Conservation (phyloP, 1,139 yeast genomes). For the Entelexis sorbosivorans region DNA sequence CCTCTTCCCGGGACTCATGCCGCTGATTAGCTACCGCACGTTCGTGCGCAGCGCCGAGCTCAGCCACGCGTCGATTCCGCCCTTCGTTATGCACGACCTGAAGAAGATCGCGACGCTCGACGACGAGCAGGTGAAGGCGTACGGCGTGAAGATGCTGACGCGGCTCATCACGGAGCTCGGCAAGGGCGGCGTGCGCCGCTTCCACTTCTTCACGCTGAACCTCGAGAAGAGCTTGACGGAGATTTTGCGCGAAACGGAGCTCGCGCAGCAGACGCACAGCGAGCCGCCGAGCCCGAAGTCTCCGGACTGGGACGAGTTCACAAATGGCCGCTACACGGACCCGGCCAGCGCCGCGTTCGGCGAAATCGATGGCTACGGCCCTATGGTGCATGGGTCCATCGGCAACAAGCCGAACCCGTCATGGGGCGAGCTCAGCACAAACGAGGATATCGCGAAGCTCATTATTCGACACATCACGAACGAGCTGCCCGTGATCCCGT, state of each 20-base stretch:
- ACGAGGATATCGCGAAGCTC: conserved; percentile 52
- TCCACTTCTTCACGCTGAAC: conserved; percentile 83
- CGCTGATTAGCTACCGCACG: conserved; percentile 80
- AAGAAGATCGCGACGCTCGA: conserved; percentile 53
- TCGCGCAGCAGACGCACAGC: conserved; percentile 22
- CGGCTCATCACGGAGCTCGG: conserved; percentile 49
- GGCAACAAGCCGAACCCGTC: conserved; percentile 45
- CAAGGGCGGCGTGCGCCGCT: conserved; percentile 50
- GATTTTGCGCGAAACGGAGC: conserved; percentile 52
- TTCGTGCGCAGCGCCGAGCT: conserved; percentile 82
- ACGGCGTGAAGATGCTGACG: conserved; percentile 66
- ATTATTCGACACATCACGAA: conserved; percentile 68
- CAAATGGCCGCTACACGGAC: conserved; percentile 96
- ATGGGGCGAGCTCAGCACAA: conserved; percentile 76
- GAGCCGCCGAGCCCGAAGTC: conserved; percentile 7
- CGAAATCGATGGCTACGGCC: conserved; percentile 95
- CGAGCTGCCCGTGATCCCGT: conserved; percentile 69
- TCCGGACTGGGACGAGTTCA: conserved; percentile 97
- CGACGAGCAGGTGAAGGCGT: conserved; percentile 73
- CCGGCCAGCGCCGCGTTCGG: conserved; percentile 94
- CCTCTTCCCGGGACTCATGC: conserved; percentile 88
- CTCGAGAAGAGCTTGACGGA: conserved; percentile 86
- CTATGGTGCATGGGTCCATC: conserved; percentile 66
- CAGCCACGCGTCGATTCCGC: conserved; percentile 82
- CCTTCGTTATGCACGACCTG: conserved; percentile 39